Conservation (phyloP, 805 yeast genomes). For the Saccharomycopsis sp. region DNA sequence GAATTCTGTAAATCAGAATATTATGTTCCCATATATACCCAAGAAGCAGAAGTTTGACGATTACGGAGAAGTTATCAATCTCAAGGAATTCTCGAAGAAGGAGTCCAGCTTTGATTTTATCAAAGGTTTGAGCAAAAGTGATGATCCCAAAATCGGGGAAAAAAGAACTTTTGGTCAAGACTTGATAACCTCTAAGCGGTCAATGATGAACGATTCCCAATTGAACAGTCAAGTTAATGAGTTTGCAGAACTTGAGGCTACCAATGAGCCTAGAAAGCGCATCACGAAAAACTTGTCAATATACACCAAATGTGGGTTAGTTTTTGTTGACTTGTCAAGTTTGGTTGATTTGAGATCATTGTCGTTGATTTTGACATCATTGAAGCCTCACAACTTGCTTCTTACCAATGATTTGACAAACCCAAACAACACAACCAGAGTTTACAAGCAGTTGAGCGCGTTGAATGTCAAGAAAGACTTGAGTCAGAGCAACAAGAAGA, state of each 20-base stretch:
- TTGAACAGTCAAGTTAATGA: conserved; percentile 41
- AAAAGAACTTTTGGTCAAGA: conserved; percentile 17
- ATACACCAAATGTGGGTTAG: conserved; percentile 56
- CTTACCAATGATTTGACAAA: conserved; percentile 40
- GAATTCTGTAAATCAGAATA: conserved; percentile 37
- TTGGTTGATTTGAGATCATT: conserved; percentile 77
- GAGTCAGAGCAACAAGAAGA: conserved; percentile 20
- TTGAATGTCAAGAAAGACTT: conserved; percentile 22
- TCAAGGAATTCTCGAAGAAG: conserved; percentile 49
- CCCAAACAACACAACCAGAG: conserved; percentile 16
- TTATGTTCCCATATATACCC: conserved; percentile 69
- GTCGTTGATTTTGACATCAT: conserved; percentile 62
- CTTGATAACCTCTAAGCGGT: conserved; percentile 9
- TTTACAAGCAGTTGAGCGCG: conserved; percentile 22
- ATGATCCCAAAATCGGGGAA: conserved; percentile 16
- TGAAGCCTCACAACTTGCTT: conserved; percentile 70
- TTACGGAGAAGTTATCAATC: conserved; percentile 72
- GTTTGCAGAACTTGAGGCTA: conserved; percentile 40
- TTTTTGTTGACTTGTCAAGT: conserved; percentile 76
- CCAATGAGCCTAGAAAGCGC: conserved; percentile 43
- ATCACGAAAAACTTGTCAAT: conserved; percentile 29
- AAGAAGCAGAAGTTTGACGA: conserved; percentile 69
- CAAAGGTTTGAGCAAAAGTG: neutral
- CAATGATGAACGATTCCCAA: conserved; percentile 5
- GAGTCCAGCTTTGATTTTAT: conserved; percentile 26